Evolutionary conservation across 176 grass and related monocot species (phyloP), one percentile per base, ranked within the genome.

Genomic region (Carex pumila): DNA sequence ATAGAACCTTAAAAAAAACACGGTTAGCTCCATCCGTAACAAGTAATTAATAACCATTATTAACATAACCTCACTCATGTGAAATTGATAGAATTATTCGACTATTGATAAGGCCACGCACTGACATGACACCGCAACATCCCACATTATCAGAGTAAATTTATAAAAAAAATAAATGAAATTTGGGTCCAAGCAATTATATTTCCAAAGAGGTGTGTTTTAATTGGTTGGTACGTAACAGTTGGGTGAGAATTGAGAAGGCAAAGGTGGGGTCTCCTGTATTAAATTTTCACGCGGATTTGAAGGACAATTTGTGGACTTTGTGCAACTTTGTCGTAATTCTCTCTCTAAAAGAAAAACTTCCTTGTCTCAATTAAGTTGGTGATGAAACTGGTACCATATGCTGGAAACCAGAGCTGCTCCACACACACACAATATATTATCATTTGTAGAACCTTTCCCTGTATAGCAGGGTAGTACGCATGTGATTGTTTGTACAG

Each of bases 221-320:
- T 32, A 66, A 82, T 82, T 67, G 60, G 61, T 67, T 82, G 63
- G 80, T 41, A 82, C 19, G 15, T 14, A 2, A 82, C 79, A 32
- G 79, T 81, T 81, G 36, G 50, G 11, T 13, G 47, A 31, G 72
- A 55, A 76, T 19, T 75, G 39, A 67, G 21, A 25, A 82, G 29
- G 14, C 11, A 13, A 1, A 39, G 60, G 59, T 62, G 61, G 61
- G 60, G 21, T 31, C 32, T 4, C 53, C 0, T 65, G 60, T 49
- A 82, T 82, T 82, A 18, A 82, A 63, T 82, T 82, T 82, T 37
- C 61, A 82, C 80, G 61, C 61, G 41, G 80, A 29, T 0, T 50
- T 53, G 66, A 65, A 18, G 60, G 65, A 37, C 60, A 67, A 12
- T 82, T 82, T 63, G 41, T 62, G 14, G 22, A 45, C 8, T 81